Evolutionary conservation across 106 monocot species (phyloP).

Genomic region (Narthecium ossifragum): DNA sequence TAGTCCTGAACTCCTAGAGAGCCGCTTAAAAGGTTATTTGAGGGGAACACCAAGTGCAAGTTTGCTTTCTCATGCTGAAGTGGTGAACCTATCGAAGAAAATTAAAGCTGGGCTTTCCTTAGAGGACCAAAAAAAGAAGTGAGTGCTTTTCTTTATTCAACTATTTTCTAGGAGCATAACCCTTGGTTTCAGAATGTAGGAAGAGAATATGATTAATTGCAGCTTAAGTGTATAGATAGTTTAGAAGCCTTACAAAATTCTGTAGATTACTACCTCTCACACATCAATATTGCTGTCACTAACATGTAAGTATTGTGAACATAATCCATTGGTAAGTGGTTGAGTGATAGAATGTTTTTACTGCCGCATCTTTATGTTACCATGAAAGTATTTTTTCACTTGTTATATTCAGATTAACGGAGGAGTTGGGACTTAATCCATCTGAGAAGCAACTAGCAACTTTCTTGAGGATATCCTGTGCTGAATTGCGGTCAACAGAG

Average conservation of each 20-base stretch:
- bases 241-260: too few relatives aligned
- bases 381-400: too few relatives aligned
- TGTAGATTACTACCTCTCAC: too few relatives aligned
- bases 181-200: too few relatives aligned
- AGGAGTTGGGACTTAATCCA: slow-evolving; percentile 76
- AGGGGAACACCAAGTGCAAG: slow-evolving; percentile 46
- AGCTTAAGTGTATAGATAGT: too few relatives aligned
- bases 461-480: slow-evolving; percentile 50
- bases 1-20: slow-evolving; percentile 37
- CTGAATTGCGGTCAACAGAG: slow-evolving; percentile 50
- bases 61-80: slow-evolving; percentile 63
- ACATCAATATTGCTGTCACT: too few relatives aligned
- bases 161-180: too few relatives aligned
- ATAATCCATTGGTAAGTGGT: too few relatives aligned
- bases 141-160: slow-evolving; percentile 9
- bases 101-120: slow-evolving; percentile 46
- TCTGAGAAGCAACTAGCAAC: slow-evolving; percentile 70
- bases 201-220: too few relatives aligned
- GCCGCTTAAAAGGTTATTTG: slow-evolving; percentile 27
- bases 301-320: too few relatives aligned
- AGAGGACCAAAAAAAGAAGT: slow-evolving; percentile 51
- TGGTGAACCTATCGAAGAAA: slow-evolving; percentile 46
- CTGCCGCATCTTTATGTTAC: too few relatives aligned
- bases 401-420: slow-evolving; percentile 65
- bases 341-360: too few relatives aligned